These are phyloP conservation scores for Globisporangium nagaii DNA, from an alignment of 352 stramenopile genomes.

Conservation along the genomic window DNA sequence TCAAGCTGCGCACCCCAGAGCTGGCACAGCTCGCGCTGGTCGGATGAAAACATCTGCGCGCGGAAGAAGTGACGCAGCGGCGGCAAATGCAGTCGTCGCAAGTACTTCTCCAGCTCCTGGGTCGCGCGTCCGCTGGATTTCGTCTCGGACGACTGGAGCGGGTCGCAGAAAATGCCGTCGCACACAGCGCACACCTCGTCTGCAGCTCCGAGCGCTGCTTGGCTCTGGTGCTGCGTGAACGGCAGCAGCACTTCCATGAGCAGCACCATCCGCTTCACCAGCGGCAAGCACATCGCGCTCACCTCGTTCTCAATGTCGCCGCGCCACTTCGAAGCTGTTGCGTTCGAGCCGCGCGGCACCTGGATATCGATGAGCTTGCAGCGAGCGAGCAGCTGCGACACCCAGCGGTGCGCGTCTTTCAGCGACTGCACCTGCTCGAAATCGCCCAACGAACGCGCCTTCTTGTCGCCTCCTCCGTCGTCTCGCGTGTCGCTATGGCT, in stretches of 20 bases:
- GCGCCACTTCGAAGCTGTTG: neutral
- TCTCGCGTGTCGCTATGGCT: neutral
- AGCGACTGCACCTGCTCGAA: slow-evolving; percentile 58
- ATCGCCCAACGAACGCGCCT: slow-evolving; percentile 9
- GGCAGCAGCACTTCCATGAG: slow-evolving; percentile 52
- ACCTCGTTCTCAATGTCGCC: slow-evolving; percentile 34
- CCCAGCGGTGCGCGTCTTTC: slow-evolving; percentile 47
- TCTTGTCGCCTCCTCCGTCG: neutral
- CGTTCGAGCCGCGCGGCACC: no score
- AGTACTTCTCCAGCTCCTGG: slow-evolving; percentile 29
- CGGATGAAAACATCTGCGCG: slow-evolving; percentile 44
- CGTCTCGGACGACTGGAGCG: neutral
- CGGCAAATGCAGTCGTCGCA: slow-evolving; percentile 60
- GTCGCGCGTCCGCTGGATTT: neutral
- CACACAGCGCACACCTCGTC: slow-evolving; percentile 47
- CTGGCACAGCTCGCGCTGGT: slow-evolving; percentile 59
- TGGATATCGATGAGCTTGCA: slow-evolving; percentile 21
- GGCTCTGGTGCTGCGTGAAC: slow-evolving; percentile 7
- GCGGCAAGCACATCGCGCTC: slow-evolving; percentile 37
- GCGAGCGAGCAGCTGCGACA: slow-evolving; percentile 38
- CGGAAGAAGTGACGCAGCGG: slow-evolving; percentile 68
- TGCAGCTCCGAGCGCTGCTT: neutral
- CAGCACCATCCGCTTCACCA: slow-evolving; percentile 55
- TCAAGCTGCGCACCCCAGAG: slow-evolving; percentile 71
- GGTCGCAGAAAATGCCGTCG: slow-evolving; percentile 43